phyloP scores from a whole-genome alignment of 140 eudicot genomes.

The Erigeron philadelphicus region DNA sequence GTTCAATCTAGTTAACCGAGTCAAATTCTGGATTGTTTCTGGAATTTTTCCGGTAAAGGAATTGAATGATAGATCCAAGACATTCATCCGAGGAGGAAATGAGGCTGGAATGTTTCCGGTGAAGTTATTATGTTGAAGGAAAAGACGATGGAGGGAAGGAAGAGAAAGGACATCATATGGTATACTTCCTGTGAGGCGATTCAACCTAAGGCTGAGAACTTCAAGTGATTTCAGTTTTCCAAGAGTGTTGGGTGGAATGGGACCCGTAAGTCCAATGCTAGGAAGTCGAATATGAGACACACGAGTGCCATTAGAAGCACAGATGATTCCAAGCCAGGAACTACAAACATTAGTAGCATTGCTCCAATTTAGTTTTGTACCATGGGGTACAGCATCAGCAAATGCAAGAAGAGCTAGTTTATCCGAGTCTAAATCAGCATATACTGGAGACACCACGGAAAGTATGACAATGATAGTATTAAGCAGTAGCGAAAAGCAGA shows the following conservation, averaged over 20 bases:
- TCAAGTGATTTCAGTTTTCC: constrained; percentile 46
- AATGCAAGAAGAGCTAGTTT: constrained; percentile 61
- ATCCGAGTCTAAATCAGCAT: constrained; percentile 50
- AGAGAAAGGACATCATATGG: constrained; percentile 62
- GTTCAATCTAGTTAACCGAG: constrained; percentile 45
- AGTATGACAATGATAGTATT: constrained; percentile 30
- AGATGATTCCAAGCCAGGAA: constrained; percentile 64
- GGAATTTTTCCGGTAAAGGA: constrained; percentile 56
- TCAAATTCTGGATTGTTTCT: constrained; percentile 41
- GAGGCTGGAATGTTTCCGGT: constrained; percentile 54
- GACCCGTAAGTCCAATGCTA: constrained; percentile 62
- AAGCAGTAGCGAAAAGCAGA: constrained; percentile 33
- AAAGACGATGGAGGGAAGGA: constrained; percentile 60
- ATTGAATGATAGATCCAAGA: constrained; percentile 67
- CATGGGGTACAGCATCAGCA: constrained; percentile 55
- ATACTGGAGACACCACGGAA: constrained; percentile 37
- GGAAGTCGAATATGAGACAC: constrained; percentile 59
- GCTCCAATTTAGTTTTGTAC: constrained; percentile 64
- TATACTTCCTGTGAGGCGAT: constrained; percentile 51
- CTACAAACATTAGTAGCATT: constrained; percentile 41
- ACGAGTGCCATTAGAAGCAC: constrained; percentile 34
- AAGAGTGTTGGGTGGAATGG: constrained; percentile 54
- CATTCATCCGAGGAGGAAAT: constrained; percentile 37
- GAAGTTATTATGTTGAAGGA: constrained; percentile 58
- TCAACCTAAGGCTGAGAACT: constrained; percentile 68